phyloP scores from a whole-genome alignment of 176 grass and related monocot species.

The Alopecurus myosuroides region DNA sequence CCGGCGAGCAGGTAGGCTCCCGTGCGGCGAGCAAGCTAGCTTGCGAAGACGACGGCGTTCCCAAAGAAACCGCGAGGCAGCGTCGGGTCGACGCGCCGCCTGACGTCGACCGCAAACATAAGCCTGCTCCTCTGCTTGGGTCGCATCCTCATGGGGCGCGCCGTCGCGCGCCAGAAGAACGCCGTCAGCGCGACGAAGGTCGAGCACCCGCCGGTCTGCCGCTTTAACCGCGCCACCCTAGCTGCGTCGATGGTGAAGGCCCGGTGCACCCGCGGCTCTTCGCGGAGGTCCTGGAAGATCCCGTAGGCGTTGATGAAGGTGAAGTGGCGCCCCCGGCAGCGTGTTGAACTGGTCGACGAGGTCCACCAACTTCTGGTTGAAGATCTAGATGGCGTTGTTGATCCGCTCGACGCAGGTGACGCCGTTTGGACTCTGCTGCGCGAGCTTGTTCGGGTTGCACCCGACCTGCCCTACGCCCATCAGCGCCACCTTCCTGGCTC shows the following conservation, averaged over 20 bases:
- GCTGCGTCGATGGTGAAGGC: constrained; percentile 32
- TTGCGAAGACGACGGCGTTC: constrained; percentile 39
- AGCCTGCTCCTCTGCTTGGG: constrained; percentile 46
- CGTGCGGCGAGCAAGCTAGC: too few relatives aligned
- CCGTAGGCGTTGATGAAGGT: constrained; percentile 77
- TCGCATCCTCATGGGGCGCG: constrained; percentile 28
- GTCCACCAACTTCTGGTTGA: constrained; percentile 55
- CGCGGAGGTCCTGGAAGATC: constrained; percentile 61
- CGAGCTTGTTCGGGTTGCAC: constrained; percentile 82
- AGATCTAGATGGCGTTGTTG: constrained; percentile 71
- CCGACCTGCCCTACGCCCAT: constrained; percentile 81
- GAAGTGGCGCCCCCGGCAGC: constrained; percentile 65
- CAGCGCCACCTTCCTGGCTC: constrained; percentile 85
- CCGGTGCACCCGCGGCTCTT: constrained; percentile 20
- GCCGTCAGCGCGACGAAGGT: constrained; percentile 46
- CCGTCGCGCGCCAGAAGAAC: constrained; percentile 38
- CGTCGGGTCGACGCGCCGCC: constrained; percentile 33
- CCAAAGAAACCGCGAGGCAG: constrained; percentile 47
- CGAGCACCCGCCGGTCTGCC: constrained; percentile 1
- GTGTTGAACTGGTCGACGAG: constrained; percentile 72
- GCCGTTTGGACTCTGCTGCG: constrained; percentile 70
- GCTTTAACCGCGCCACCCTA: constrained; percentile 26
- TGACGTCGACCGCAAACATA: constrained; percentile 45
- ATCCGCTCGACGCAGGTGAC: constrained; percentile 53
- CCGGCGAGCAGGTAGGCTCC: too few relatives aligned